Percentiles rank a stretch among this genome's conserved stretches.
phyloP scores from a whole-genome alignment of 805 yeast species.

The Cyberlindnera americana region DNA sequence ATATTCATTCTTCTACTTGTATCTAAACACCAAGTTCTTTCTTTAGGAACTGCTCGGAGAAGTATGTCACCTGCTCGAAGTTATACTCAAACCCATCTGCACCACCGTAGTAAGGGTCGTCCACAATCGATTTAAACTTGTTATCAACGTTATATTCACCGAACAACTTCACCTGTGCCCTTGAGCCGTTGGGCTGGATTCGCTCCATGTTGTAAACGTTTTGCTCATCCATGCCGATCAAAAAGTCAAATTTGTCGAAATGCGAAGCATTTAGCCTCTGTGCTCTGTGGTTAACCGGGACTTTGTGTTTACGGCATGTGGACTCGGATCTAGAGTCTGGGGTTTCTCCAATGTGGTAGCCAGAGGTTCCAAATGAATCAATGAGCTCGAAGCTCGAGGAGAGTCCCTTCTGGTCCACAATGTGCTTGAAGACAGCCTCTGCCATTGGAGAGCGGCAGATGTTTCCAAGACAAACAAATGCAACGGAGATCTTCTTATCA shows the following conservation, averaged over 20 bases:
- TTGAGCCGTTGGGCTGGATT: constrained; percentile 47
- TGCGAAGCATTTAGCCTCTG: constrained; percentile 58
- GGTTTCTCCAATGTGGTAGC: constrained; percentile 75
- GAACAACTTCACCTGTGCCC: constrained; percentile 56
- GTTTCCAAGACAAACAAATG: constrained; percentile 89
- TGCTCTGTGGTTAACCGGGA: constrained; percentile 71
- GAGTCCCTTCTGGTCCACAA: constrained; percentile 50
- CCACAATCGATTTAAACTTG: constrained; percentile 54
- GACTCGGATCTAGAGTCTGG: constrained; percentile 76
- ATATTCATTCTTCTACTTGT: neutral
- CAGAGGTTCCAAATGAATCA: constrained; percentile 89
- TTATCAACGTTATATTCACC: constrained; percentile 73
- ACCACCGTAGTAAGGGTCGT: constrained; percentile 94
- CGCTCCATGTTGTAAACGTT: constrained; percentile 49
- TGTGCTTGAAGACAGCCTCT: constrained; percentile 79
- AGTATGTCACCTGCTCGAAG: constrained; percentile 70
- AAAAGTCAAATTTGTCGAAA: constrained; percentile 58
- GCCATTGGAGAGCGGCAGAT: constrained; percentile 98
- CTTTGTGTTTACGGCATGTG: constrained; percentile 67
- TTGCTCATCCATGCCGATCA: constrained; percentile 68
- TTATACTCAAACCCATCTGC: constrained; percentile 75
- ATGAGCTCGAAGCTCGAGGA: constrained; percentile 45
- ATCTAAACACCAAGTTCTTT: constrained; percentile 34
- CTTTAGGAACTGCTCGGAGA: constrained; percentile 65
- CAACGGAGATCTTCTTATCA: constrained; percentile 50